Conservation (phyloP, 208 protist species). For the Leishmania braziliensis region DNA sequence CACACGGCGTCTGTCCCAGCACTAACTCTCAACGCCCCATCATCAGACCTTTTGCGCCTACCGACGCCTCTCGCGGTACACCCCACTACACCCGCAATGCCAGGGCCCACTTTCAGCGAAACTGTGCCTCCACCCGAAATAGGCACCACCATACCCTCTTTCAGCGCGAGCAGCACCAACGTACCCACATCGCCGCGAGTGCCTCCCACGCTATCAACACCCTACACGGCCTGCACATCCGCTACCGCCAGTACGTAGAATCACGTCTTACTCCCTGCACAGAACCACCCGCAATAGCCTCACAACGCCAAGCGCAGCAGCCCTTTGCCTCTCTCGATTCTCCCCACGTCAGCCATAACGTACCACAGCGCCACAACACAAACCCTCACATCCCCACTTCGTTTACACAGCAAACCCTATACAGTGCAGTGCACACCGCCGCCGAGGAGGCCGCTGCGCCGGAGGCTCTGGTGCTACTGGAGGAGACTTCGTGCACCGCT, state of each 20-base stretch:
- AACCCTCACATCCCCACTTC: too few relatives aligned
- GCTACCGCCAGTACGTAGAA: constrained; percentile 18
- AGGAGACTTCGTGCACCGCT: too few relatives aligned
- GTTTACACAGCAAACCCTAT: too few relatives aligned
- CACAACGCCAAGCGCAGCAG: too few relatives aligned
- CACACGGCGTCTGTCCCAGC: not conserved
- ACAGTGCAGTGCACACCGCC: too few relatives aligned
- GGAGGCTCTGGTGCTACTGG: too few relatives aligned
- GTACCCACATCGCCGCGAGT: constrained; percentile 4
- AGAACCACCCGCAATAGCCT: not conserved
- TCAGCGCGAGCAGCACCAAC: constrained; percentile 17
- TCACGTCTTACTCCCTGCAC: not conserved
- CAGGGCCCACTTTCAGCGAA: not conserved
- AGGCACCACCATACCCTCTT: constrained; percentile 4
- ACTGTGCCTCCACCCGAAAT: constrained; percentile 1
- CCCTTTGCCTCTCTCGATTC: too few relatives aligned
- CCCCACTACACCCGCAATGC: not conserved
- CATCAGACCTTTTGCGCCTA: not conserved
- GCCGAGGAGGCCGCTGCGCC: too few relatives aligned
- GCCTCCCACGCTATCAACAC: constrained; percentile 13
- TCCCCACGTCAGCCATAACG: too few relatives aligned
- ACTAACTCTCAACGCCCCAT: not conserved
- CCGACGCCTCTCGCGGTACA: too few relatives aligned
- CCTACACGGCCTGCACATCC: not conserved
- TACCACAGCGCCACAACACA: too few relatives aligned